Evolutionary conservation across 2,329 filamentous ascomycete genomes (phyloP).

Genomic region (Rutstroemia sp.): DNA sequence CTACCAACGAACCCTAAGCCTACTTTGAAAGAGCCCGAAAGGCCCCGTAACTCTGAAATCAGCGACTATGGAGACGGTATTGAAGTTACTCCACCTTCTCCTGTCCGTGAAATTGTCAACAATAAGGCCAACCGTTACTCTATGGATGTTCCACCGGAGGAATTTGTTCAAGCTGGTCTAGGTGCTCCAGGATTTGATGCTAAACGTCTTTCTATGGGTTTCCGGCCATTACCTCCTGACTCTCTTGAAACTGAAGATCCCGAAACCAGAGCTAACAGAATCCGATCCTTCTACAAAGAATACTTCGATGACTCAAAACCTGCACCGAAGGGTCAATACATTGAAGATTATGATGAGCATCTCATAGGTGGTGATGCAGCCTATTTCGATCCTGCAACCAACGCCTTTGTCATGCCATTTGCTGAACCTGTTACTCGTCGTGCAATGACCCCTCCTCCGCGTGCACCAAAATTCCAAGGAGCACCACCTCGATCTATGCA

Average conservation of each 20-base stretch:
- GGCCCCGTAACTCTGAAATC: conserved; percentile 37
- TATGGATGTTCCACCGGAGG: conserved; percentile 30
- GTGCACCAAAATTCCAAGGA: conserved; percentile 33
- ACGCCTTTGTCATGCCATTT: conserved; percentile 67
- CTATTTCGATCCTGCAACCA: conserved; percentile 25
- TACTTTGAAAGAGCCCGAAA: conserved; percentile 29
- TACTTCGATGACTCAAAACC: conserved; percentile 84
- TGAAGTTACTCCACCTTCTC: conserved; percentile 37
- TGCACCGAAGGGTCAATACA: conserved; percentile 44
- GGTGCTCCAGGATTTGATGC: conserved; percentile 47
- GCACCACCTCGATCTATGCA: conserved; percentile 31
- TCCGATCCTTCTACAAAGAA: conserved; percentile 98
- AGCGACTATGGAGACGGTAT: conserved; percentile 49
- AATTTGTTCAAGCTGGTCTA: conserved; percentile 36
- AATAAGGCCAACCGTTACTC: conserved; percentile 27
- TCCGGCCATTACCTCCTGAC: conserved; percentile 82
- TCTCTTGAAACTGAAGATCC: conserved; percentile 76
- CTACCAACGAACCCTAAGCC: conserved; percentile 29
- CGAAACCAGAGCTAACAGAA: conserved; percentile 89
- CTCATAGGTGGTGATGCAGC: conserved; percentile 55
- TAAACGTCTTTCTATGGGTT: conserved; percentile 58
- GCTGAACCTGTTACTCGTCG: conserved; percentile 79
- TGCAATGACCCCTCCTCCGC: conserved; percentile 90
- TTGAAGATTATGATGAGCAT: conserved; percentile 68
- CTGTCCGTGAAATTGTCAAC: conserved; percentile 26